Base-by-base conservation (phyloP, 73 alveolate species). In the Halteria grandinella region DNA sequence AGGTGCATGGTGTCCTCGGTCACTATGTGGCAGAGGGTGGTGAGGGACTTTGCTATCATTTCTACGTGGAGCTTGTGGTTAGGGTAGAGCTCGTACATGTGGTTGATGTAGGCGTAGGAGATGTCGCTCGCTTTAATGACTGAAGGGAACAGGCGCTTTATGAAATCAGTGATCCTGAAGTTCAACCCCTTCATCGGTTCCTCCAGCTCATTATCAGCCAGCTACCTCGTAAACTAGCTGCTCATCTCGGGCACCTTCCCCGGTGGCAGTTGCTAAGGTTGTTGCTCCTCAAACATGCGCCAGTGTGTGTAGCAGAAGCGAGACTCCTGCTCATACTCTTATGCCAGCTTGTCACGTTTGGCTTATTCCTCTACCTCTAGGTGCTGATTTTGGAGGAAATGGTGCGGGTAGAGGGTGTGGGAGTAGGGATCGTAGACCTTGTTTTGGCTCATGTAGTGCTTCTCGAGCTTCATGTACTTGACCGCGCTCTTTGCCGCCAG, bases 41-140 rank as follows among this genome's bases (percentile, higher is more conserved):
- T 49, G n/a, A 77, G 45, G 40, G 54, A 48, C 24, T 54, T 50
- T 37, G 41, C 37, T n/a, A 77, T 77, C 39, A 77, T 32, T 8
- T 77, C 88, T 17, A 81, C 49, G 31, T 77, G 88, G 8, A 77
- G 44, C 32, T 81, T 18, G 43, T 62, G 81, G 28, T 77, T 77
- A 24, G 88, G 88, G 63, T 48, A 77, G 20, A 77, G 15, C 39
- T 77, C 75, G 37, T 39, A 77, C 75, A 77, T 21, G 41, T 62
- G 76, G 47, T 63, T 54, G 40, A 58, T 44, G 47, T 77, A 77
- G 6, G 59, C 88, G 34, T 59, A 51, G 17, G 52, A 62, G 32
- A 66, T 66, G 28, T 66, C 80, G 21, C 80, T 66, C 0, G 66
- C 80, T 33, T 45, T 66, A 24, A 66, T 66, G 20, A 11, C 64